Conservation (phyloP, 169 alveolate species). For the Eimeria tenella region DNA sequence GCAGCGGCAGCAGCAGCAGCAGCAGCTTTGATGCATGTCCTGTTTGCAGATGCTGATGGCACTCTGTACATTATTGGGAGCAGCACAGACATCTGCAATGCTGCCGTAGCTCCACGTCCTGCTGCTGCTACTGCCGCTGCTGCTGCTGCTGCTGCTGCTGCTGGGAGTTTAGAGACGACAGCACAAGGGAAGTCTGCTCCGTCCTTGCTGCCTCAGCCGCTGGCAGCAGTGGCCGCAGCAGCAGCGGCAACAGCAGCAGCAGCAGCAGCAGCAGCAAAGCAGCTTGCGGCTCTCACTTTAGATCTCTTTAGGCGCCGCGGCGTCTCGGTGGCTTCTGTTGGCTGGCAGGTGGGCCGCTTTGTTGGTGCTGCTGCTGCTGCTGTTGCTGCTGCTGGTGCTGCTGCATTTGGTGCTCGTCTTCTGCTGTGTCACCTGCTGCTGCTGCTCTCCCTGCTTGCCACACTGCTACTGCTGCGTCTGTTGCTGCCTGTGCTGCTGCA, state of each 20-base stretch:
- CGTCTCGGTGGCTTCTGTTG: neutral
- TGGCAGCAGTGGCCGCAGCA: neutral
- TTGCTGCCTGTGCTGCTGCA: neutral
- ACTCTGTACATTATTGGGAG: neutral
- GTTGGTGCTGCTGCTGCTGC: constrained; percentile 11
- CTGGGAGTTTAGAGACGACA: neutral
- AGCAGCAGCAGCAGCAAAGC: constrained; percentile 1
- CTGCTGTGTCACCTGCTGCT: neutral
- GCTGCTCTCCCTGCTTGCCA: neutral
- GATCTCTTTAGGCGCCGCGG: neutral
- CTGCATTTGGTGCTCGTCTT: neutral
- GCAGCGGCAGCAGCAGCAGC: neutral
- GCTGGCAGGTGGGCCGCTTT: constrained; percentile 31
- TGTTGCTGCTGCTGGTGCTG: neutral
- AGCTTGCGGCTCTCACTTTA: neutral
- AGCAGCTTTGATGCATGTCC: neutral
- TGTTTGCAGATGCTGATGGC: constrained; percentile 5
- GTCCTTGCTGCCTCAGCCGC: neutral
- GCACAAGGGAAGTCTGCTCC: neutral
- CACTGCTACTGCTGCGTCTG: neutral
- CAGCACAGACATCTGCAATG: neutral
- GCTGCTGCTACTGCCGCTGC: neutral
- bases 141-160: constrained; percentile 9
- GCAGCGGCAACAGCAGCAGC: constrained; percentile 5
- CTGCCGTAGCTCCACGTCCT: neutral